These are phyloP conservation scores for Corynespora cassiicola DNA, from an alignment of 2,329 filamentous ascomycete genomes.

Conservation along the genomic window DNA sequence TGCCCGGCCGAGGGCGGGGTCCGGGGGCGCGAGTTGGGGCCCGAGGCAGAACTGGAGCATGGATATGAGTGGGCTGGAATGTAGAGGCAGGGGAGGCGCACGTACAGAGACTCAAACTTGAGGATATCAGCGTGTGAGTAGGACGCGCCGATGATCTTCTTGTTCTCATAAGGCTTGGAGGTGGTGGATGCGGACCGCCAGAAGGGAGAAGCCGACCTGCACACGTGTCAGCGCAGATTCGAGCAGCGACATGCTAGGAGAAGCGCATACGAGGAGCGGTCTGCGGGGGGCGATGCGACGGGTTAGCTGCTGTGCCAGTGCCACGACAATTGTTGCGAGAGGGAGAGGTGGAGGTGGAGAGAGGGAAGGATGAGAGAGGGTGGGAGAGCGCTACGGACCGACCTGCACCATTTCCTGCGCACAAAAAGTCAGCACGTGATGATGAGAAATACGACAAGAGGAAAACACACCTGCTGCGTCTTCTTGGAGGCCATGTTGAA, in stretches of 20 bases:
- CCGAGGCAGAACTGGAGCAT: conserved; percentile 63
- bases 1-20: conserved; percentile 72
- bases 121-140: conserved; percentile 97
- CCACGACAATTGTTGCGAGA: conserved; percentile 28
- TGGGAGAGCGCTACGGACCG: conserved; percentile 79
- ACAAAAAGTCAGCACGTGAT: conserved; percentile 29
- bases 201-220: conserved; percentile 85
- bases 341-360: no score
- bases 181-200: conserved; percentile 70
- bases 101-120: conserved; percentile 82
- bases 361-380: no score
- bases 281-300: conserved; percentile 30
- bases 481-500: conserved; percentile 53
- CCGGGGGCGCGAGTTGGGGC: conserved; percentile 70
- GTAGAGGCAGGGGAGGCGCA: neutral
- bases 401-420: conserved; percentile 98
- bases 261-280: conserved; percentile 44
- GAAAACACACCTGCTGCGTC: conserved; percentile 53
- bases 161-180: conserved; percentile 57
- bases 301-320: conserved; percentile 47
- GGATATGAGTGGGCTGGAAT: no score
- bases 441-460: no score
- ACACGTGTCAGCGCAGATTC: conserved; percentile 32
- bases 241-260: no score
- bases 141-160: conserved; percentile 85